phyloP scores from a whole-genome alignment of 2,329 filamentous ascomycete genomes.

The Bisporella sp. region DNA sequence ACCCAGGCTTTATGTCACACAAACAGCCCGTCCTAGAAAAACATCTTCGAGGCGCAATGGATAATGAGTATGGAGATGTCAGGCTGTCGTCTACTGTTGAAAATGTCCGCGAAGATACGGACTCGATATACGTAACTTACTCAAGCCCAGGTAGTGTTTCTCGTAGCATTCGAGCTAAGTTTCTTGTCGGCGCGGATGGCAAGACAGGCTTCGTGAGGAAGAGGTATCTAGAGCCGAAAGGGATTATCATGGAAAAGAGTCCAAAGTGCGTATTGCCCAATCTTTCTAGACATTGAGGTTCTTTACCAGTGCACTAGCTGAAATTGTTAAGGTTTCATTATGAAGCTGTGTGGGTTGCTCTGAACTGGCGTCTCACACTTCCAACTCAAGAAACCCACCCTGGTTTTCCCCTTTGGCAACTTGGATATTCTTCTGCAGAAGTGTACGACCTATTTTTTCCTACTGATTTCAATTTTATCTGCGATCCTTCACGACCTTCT shows the following conservation, averaged over 20 bases:
- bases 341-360: conserved; percentile 35
- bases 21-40: conserved; percentile 21
- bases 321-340: conserved; percentile 2
- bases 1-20: conserved; percentile 21
- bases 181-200: conserved; percentile 12
- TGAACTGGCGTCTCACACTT: conserved; percentile 36
- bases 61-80: not conserved
- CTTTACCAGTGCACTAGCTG: no score
- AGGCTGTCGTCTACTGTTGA: not conserved
- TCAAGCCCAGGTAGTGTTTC: not conserved
- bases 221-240: conserved; percentile 19
- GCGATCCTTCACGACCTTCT: conserved; percentile 34
- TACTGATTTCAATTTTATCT: conserved; percentile 35
- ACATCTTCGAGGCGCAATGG: not conserved
- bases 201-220: conserved; percentile 12
- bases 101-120: conserved; percentile 2
- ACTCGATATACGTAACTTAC: conserved; percentile 2
- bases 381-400: conserved; percentile 41
- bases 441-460: conserved; percentile 44
- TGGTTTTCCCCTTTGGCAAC: conserved; percentile 39
- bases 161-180: conserved; percentile 1
- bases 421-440: conserved; percentile 37
- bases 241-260: conserved; percentile 31
- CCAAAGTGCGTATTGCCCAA: conserved; percentile 3
- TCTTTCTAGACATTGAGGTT: not conserved